Percentiles rank a stretch among this genome's conserved stretches.
Evolutionary conservation across 208 protist genomes (phyloP).

Genomic region (Leishmania turanica): DNA sequence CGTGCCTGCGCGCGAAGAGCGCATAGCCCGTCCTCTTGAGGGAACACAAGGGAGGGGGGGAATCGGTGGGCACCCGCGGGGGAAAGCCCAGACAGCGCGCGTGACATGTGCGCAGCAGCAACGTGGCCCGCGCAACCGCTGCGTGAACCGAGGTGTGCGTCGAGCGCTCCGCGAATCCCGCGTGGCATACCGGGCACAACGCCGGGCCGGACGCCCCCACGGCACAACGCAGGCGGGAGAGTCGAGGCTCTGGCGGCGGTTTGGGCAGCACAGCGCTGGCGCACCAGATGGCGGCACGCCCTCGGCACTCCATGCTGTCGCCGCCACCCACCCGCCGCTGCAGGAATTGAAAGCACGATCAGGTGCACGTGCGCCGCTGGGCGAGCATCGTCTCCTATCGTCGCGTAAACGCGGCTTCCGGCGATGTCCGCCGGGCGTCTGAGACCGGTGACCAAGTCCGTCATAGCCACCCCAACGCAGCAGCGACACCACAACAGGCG

Average conservation of each 20-base stretch:
- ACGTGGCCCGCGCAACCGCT: not conserved
- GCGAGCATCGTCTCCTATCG: not conserved
- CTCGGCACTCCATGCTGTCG: not conserved
- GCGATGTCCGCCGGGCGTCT: not conserved
- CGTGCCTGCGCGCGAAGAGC: not conserved
- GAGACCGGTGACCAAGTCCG: not conserved
- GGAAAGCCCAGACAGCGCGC: not conserved
- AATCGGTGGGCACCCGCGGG: not conserved
- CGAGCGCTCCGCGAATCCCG: not conserved
- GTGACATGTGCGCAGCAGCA: not conserved
- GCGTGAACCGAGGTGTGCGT: not conserved
- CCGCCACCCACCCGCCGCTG: too few relatives aligned
- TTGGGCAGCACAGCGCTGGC: not conserved
- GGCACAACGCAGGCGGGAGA: not conserved
- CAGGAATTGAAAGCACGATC: not conserved
- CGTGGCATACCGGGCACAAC: not conserved
- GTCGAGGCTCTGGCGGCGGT: not conserved
- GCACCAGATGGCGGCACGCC: not conserved
- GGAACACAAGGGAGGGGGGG: not conserved
- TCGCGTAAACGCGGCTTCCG: not conserved
- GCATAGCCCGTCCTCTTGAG: not conserved
- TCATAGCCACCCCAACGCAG: not conserved
- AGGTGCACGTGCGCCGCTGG: not conserved
- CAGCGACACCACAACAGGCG: not conserved
- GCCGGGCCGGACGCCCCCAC: not conserved